Conservation (phyloP, 495 filamentous ascomycete genomes). For the Talaromyces nanjingensis region DNA sequence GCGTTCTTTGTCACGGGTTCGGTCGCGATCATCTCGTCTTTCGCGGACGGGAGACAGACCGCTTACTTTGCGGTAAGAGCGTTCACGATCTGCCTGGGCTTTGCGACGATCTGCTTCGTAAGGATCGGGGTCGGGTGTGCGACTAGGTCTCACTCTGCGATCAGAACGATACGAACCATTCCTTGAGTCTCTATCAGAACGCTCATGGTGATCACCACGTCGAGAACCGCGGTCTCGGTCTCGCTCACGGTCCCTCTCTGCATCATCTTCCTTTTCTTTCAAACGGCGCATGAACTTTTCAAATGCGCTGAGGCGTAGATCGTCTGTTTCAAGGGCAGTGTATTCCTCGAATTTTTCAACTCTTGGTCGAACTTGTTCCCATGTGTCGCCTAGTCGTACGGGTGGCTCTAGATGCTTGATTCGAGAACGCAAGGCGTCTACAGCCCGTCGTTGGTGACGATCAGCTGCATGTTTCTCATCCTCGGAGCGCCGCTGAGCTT, state of each 20-base stretch:
- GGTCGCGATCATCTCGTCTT: conserved; percentile 51
- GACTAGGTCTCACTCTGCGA: conserved; percentile 56
- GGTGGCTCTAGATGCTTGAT: conserved; percentile 93
- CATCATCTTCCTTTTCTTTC: conserved; percentile 83
- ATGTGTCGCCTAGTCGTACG: conserved; percentile 67
- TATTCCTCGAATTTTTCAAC: conserved; percentile 79
- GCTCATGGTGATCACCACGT: conserved; percentile 38
- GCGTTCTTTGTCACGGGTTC: conserved; percentile 47
- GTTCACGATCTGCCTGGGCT: conserved; percentile 78
- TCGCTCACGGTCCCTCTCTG: conserved; percentile 61
- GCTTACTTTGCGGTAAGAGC: conserved; percentile 74
- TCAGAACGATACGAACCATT: conserved; percentile 39
- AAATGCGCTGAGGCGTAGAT: conserved; percentile 74
- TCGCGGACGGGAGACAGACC: conserved; percentile 49
- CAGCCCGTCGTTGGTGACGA: conserved; percentile 74
- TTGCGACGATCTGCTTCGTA: conserved; percentile 86
- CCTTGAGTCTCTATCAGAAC: conserved; percentile 45
- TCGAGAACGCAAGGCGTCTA: conserved; percentile 77
- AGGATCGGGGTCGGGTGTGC: conserved; percentile 76
- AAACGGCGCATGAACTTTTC: conserved; percentile 88
- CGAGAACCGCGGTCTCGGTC: conserved; percentile 45
- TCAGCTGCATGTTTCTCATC: conserved; percentile 81
- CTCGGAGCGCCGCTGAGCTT: conserved; percentile 65
- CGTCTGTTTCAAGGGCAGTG: conserved; percentile 71
- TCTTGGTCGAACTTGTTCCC: conserved; percentile 72